Evolutionary conservation across 2,329 filamentous ascomycete genomes (phyloP).

Genomic region (Paracorniculantispora psalliotae): DNA sequence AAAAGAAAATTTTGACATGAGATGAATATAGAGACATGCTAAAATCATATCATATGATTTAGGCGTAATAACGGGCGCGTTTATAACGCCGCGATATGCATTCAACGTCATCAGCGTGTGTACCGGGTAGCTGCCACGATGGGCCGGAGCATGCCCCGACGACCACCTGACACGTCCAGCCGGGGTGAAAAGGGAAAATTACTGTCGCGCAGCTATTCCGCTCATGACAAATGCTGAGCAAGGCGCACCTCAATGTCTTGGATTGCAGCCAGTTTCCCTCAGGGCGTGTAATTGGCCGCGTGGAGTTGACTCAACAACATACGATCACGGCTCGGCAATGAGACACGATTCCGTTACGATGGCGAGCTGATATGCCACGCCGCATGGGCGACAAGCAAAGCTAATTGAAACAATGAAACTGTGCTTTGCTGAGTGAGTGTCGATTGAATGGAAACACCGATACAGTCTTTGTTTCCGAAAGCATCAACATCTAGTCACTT

Average conservation of each 20-base stretch:
- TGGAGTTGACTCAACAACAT: neutral
- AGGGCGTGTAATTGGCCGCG: neutral
- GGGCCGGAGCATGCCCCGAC: no score
- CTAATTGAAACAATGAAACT: neutral
- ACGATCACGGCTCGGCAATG: neutral
- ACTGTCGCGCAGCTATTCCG: neutral
- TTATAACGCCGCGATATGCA: no score
- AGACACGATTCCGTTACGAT: neutral
- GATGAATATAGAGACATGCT: no score
- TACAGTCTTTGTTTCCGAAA: no score
- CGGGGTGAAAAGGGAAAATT: neutral
- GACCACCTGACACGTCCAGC: neutral
- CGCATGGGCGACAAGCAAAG: neutral
- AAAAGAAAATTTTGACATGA: no score
- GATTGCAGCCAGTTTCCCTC: neutral
- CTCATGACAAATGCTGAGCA: neutral
- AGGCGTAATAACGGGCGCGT: no score
- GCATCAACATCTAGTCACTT: no score
- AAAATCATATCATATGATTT: no score
- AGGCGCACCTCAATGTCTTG: neutral
- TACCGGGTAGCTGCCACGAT: no score
- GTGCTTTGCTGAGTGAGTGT: no score
- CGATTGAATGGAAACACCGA: no score
- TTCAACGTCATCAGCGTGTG: no score
- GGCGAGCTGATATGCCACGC: neutral